Percentiles rank a stretch among this genome's conserved stretches.
These are phyloP conservation scores for Pelargonium cotyledonis DNA, from an alignment of 441 rosid genomes.

Conservation along the genomic window DNA sequence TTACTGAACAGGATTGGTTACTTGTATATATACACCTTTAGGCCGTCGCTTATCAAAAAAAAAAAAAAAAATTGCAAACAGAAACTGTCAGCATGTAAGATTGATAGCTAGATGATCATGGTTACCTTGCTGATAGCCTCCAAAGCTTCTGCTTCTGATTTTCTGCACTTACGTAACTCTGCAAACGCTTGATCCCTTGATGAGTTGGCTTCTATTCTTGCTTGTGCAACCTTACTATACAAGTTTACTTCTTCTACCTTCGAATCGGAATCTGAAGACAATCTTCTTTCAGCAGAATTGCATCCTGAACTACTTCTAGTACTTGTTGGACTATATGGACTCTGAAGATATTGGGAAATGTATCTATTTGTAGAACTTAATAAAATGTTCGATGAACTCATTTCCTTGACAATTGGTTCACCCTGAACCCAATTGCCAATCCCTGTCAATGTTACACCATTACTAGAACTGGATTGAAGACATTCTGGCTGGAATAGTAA, in stretches of 20 bases:
- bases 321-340: conserved; percentile 24
- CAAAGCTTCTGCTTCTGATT: conserved; percentile 37
- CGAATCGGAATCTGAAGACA: conserved; percentile 31
- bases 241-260: conserved; percentile 31
- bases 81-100: background rate
- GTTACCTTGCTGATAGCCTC: conserved; percentile 48
- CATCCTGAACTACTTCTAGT: conserved; percentile 21
- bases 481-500: conserved; percentile 15
- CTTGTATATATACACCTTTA: no score
- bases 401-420: conserved; percentile 21
- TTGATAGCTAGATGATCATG: conserved; percentile 3
- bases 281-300: conserved; percentile 27
- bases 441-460: conserved; percentile 19
- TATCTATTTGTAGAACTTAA: conserved; percentile 22
- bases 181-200: conserved; percentile 27
- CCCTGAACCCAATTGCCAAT: conserved; percentile 26
- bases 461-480: conserved; percentile 25
- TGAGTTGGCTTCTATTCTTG: conserved; percentile 27
- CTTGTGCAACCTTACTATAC: conserved; percentile 28
- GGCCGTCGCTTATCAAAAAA: no score
- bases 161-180: conserved; percentile 31
- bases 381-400: conserved; percentile 13
- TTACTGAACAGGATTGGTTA: no score
- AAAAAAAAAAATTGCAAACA: no score
- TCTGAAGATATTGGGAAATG: conserved; percentile 15